These are phyloP conservation scores for Sistotremastrum niveocremeum DNA, from an alignment of 768 basidiomycete species.

Conservation along the genomic window DNA sequence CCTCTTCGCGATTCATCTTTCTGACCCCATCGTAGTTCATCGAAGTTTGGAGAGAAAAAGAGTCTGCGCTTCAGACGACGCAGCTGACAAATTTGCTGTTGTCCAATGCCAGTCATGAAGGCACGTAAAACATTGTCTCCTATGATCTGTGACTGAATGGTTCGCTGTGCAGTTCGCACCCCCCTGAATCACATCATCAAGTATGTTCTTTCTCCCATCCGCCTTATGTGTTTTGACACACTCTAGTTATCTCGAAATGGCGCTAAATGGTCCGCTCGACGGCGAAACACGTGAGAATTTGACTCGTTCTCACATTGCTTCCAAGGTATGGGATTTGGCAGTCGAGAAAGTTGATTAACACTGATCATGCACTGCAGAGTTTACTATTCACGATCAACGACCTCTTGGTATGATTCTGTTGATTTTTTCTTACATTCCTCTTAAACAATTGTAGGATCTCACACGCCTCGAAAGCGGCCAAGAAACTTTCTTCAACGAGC, in stretches of 20 bases:
- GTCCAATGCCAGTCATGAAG: conserved; percentile 76
- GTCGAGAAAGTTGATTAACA: not conserved
- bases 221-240: not conserved
- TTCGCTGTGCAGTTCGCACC: conserved; percentile 40
- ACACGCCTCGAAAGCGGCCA: conserved; percentile 66
- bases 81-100: conserved; percentile 62
- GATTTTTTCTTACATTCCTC: not conserved
- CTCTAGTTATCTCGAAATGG: conserved; percentile 61
- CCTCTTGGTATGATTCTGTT: conserved; percentile 33
- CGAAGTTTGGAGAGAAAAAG: conserved; percentile 77
- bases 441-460: conserved; percentile 34
- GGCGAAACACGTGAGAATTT: conserved; percentile 63
- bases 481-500: conserved; percentile 63
- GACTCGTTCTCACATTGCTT: conserved; percentile 57
- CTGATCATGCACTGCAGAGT: conserved; percentile 24
- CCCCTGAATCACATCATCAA: conserved; percentile 79
- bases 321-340: conserved; percentile 31
- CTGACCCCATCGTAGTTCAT: conserved; percentile 41
- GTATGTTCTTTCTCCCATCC: conserved; percentile 19
- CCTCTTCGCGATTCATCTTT: not conserved
- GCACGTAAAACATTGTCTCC: conserved; percentile 17
- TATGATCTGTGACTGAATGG: conserved; percentile 1
- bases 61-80: conserved; percentile 55
- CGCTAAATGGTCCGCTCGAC: conserved; percentile 63
- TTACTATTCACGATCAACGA: conserved; percentile 78